phyloP scores from a whole-genome alignment of 2,329 filamentous ascomycete species.

The Neopestalotiopsis sp. region DNA sequence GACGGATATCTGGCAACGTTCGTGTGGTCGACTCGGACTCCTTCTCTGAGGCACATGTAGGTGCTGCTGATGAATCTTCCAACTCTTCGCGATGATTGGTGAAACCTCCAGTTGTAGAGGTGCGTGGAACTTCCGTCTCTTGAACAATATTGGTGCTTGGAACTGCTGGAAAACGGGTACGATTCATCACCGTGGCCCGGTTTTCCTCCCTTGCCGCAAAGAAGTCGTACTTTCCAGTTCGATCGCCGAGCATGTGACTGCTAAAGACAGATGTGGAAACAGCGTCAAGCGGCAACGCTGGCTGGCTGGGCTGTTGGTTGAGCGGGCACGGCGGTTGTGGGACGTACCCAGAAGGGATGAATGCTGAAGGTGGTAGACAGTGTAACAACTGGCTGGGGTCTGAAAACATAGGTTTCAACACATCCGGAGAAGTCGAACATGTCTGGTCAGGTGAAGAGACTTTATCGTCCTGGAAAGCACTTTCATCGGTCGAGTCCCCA shows the following conservation, averaged over 20 bases:
- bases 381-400: not conserved
- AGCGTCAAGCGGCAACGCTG: slow-evolving; percentile 30
- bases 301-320: not conserved
- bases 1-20: not conserved
- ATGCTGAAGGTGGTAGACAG: not conserved
- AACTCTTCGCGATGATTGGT: too few relatives aligned
- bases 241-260: slow-evolving; percentile 40
- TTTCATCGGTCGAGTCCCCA: not conserved
- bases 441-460: not conserved
- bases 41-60: too few relatives aligned
- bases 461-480: not conserved
- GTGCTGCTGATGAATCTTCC: too few relatives aligned
- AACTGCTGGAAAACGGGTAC: slow-evolving; percentile 23
- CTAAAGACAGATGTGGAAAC: slow-evolving; percentile 24
- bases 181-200: slow-evolving; percentile 26
- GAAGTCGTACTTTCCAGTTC: slow-evolving; percentile 44
- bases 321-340: not conserved
- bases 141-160: not conserved
- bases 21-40: too few relatives aligned
- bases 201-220: slow-evolving; percentile 48
- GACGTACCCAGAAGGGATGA: too few relatives aligned
- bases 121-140: not conserved
- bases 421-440: not conserved
- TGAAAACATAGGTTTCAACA: not conserved
- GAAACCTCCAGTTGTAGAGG: too few relatives aligned